Base-by-base conservation (phyloP, 129 eudicot species). In the Silybum marianum region DNA sequence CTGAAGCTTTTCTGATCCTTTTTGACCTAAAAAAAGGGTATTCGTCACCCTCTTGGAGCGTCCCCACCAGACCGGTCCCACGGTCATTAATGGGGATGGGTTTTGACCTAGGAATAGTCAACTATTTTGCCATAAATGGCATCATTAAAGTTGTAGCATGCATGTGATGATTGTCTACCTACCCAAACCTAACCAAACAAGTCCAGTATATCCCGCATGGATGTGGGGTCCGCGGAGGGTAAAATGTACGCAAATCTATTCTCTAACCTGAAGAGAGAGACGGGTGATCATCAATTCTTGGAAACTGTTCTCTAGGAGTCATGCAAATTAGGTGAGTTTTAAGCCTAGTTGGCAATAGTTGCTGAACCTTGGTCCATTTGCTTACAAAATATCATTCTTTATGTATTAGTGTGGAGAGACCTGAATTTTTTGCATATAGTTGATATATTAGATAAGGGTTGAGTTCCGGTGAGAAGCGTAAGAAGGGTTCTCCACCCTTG, bases 1-100 rank as follows among this genome's bases (percentile, higher is more conserved):
- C 62, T 65, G 26, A 65, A 65, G 69, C 69, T 65, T 65, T 65
- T 65, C 48, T 44, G 75, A 18, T 12, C 39, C 80, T 67, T 74
- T 3, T 3, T 54, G 51, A 46, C 78, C 42, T 30, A 14, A n/a
- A 58, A n/a, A 58, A n/a, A 58, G 66, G 66, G 66, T 18, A n/a
- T 58, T 19, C 22, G 23, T 7, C 10, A 58, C 23, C 63, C 19
- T 16, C 21, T 51, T 51, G 63, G 63, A 51, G 19, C 21, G 2
- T 22, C 62, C 21, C 10, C 66, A n/a, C 66, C 23, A 19, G 66
- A 58, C 23, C 66, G 23, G 66, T n/a, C 66, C 66, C 10, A 13
- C 4, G 63, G 63, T 54, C 63, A 18, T n/a, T 10, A 58, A 58
- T n/a, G 23, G 66, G 21, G 63, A 10, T 14, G 60, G 14, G 13